phyloP scores from a whole-genome alignment of 345 rosid genomes.

The Physaria fendleri region DNA sequence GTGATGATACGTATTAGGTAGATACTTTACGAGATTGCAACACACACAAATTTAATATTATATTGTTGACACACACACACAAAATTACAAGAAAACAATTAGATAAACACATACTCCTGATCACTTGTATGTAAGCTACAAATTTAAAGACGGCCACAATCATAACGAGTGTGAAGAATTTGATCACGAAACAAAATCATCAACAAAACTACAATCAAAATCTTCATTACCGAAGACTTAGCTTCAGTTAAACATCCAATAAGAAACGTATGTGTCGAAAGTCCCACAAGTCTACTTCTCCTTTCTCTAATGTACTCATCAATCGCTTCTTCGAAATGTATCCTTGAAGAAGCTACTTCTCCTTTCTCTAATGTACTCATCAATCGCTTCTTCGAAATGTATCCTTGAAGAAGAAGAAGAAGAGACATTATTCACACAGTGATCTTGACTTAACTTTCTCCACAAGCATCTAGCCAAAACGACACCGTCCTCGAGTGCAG shows the following conservation, averaged over 20 bases:
- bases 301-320: constrained; percentile 37
- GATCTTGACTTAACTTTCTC: constrained; percentile 19
- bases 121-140: neutral
- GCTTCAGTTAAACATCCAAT: constrained; percentile 25
- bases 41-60: no score
- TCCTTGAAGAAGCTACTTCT: no score
- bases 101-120: no score
- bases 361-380: no score
- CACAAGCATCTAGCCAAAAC: constrained; percentile 47
- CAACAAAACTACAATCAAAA: constrained; percentile 7
- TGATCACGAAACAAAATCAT: constrained; percentile 30
- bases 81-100: no score
- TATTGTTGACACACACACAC: no score
- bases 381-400: constrained; percentile 24
- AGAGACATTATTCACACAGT: neutral
- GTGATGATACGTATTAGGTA: no score
- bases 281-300: constrained; percentile 36
- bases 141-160: constrained; percentile 33
- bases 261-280: constrained; percentile 42
- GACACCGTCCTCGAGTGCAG: constrained; percentile 43
- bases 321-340: no score
- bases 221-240: constrained; percentile 16
- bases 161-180: constrained; percentile 31
- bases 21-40: no score
- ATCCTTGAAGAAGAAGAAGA: neutral